Conservation (phyloP, 345 rosid genomes). For the Raphanus sativus region DNA sequence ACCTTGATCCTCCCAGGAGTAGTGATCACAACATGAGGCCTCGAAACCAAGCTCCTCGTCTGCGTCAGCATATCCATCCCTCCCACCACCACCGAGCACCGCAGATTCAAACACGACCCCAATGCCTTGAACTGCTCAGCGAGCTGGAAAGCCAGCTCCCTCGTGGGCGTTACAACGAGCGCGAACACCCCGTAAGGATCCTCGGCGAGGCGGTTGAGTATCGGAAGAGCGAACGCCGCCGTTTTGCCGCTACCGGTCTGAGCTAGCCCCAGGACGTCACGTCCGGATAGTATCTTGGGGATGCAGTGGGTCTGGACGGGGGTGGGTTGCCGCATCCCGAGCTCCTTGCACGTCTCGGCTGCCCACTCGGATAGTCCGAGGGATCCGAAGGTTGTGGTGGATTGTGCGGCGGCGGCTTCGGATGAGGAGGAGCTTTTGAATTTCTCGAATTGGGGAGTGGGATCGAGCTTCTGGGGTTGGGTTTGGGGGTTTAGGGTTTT, state of each 20-base stretch:
- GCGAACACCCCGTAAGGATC: slow-evolving; percentile 84
- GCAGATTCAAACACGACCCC: slow-evolving; percentile 81
- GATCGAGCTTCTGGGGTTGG: slow-evolving; percentile 29
- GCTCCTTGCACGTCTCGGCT: slow-evolving; percentile 74
- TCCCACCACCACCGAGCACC: slow-evolving; percentile 85
- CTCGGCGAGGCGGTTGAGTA: slow-evolving; percentile 72
- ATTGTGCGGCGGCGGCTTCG: neutral
- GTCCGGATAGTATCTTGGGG: slow-evolving; percentile 67
- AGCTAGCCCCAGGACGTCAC: slow-evolving; percentile 83
- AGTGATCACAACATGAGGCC: slow-evolving; percentile 86
- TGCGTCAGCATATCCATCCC: slow-evolving; percentile 89
- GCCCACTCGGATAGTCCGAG: slow-evolving; percentile 89
- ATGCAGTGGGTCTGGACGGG: slow-evolving; percentile 86
- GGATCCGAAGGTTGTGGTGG: slow-evolving; percentile 47
- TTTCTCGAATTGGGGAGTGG: slow-evolving; percentile 46
- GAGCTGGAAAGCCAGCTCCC: slow-evolving; percentile 90
- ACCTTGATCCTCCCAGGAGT: slow-evolving; percentile 94
- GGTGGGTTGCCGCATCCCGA: slow-evolving; percentile 78
- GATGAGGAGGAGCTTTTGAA: slow-evolving; percentile 39
- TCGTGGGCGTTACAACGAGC: slow-evolving; percentile 84
- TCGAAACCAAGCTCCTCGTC: slow-evolving; percentile 54
- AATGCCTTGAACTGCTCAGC: slow-evolving; percentile 92
- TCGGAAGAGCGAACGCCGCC: slow-evolving; percentile 93
- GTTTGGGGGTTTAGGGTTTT: neutral
- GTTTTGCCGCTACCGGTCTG: slow-evolving; percentile 97